Base-by-base conservation (phyloP, 2,329 filamentous ascomycete genomes). In the Pseudogymnoascus sp. region DNA sequence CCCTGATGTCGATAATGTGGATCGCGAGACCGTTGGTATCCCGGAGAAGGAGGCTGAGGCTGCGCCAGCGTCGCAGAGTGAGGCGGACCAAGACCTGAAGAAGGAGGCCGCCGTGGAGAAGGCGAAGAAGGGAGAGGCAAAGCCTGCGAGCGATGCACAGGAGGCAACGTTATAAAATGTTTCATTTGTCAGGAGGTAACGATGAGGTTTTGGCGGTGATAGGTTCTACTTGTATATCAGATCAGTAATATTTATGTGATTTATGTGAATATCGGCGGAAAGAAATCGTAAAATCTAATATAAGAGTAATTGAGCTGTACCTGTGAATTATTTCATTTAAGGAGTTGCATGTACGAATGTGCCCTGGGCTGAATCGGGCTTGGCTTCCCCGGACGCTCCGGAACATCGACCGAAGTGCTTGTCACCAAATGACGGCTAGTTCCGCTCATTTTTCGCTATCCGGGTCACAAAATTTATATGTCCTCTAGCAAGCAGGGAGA, bases 101-200 rank as follows among this genome's bases (percentile, higher is more conserved):
- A 84, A 84, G 63, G 82, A 84, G 73, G 81, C 79, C 68, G 81
- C 84, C 71, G 75, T 77, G 10, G 79, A 83, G 68, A 74, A 77
- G 66, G 80, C 83, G 68, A 76, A 77, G 67, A 62, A 54, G 13
- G 64, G 67, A 58, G 69, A 78, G 67, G 80, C 84, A 41, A 86
- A 85, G 76, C 84, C 84, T 35, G 84, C 82, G 1, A 86, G 84
- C 67, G 84, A 87, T 67, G 78, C 78, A 63, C 82, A 84, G 66
- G 83, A 85, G 69, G 83, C 84, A 29, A 74, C 71, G 26, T n/a
- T 54, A 54, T 54, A 54, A 54, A 54, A 54, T 31, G 7, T 54
- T 54, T 54, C 44, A 17, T 54, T 54, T 54, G 44, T 54, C 11
- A 44, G 17, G n/a, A n/a, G 41, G 44, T 54, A 54, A 54, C 44